These are phyloP conservation scores for Cryptosporidium xiaoi DNA, from an alignment of 169 alveolate species.

Conservation along the genomic window DNA sequence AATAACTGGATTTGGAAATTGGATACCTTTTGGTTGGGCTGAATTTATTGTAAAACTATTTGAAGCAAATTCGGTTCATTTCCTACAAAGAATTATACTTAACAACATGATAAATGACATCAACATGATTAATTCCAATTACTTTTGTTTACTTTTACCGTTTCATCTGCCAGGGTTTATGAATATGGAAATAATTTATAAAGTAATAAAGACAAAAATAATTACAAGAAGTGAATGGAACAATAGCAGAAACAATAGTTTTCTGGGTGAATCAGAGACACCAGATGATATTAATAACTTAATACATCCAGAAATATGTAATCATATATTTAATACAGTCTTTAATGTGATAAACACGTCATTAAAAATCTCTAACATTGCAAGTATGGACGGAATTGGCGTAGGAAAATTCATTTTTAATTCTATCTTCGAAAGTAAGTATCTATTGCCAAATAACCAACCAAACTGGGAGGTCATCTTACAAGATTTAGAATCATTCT, in stretches of 20 bases:
- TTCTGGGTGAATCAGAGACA: neutral
- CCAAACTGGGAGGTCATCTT: conserved; percentile 39
- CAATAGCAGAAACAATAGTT: neutral
- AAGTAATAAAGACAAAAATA: conserved; percentile 40
- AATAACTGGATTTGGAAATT: conserved; percentile 66
- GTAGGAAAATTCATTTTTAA: neutral
- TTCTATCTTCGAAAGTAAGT: neutral
- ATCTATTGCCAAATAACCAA: conserved; percentile 25
- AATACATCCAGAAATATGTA: conserved; percentile 54
- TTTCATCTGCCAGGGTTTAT: conserved; percentile 49
- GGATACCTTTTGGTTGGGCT: conserved; percentile 69
- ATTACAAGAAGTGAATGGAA: conserved; percentile 68
- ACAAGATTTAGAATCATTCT: conserved; percentile 40
- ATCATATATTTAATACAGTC: conserved; percentile 31
- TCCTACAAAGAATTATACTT: conserved; percentile 42
- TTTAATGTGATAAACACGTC: conserved; percentile 46
- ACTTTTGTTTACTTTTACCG: conserved; percentile 34
- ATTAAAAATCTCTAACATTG: neutral
- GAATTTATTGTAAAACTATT: conserved; percentile 63
- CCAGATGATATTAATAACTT: conserved; percentile 4
- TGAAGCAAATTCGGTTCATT: conserved; percentile 32
- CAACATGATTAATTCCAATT: neutral
- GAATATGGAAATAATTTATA: conserved; percentile 19
- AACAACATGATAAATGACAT: neutral
- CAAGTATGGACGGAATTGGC: neutral